Percentiles rank a stretch among this genome's conserved stretches.
These are phyloP conservation scores for Fusarium anguioides DNA, from an alignment of 2,329 filamentous ascomycete genomes.

Conservation along the genomic window DNA sequence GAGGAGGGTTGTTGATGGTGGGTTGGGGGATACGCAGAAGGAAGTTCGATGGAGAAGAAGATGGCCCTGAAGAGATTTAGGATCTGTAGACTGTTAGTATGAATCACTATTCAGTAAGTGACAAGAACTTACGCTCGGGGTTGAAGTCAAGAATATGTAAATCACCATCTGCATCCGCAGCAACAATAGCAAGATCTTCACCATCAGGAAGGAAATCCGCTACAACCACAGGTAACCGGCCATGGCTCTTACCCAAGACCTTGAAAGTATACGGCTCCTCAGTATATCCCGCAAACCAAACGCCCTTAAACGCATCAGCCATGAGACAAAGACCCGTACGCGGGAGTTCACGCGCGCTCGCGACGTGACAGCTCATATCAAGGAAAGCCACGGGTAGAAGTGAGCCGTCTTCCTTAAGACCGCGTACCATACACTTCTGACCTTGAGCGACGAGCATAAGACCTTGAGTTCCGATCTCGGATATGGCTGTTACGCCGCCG, in stretches of 20 bases:
- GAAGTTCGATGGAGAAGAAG: constrained; percentile 87
- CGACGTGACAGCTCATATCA: constrained; percentile 96
- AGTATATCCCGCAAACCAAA: constrained; percentile 96
- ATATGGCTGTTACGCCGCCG: constrained; percentile 88
- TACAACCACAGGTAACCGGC: constrained; percentile 79
- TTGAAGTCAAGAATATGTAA: constrained; percentile 93
- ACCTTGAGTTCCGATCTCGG: constrained; percentile 85
- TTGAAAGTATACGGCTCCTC: constrained; percentile 98
- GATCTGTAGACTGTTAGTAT: constrained; percentile 68
- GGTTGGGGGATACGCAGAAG: constrained; percentile 85
- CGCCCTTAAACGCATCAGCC: constrained; percentile 89
- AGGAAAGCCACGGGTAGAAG: constrained; percentile 95
- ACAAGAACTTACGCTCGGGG: constrained; percentile 78
- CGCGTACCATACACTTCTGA: constrained; percentile 96
- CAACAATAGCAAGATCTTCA: constrained; percentile 82
- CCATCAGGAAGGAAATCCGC: constrained; percentile 92
- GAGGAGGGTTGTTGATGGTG: constrained; percentile 78
- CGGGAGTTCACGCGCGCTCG: constrained; percentile 82
- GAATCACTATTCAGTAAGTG: not conserved
- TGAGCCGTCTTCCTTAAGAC: constrained; percentile 93
- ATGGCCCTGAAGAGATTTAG: constrained; percentile 90
- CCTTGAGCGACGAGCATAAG: constrained; percentile 92
- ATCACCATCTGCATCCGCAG: constrained; percentile 85
- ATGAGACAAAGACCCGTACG: constrained; percentile 88
- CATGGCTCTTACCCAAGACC: constrained; percentile 87